Base-by-base conservation (phyloP, 2,329 filamentous ascomycete genomes). In the Neocucurbitaria cava region DNA sequence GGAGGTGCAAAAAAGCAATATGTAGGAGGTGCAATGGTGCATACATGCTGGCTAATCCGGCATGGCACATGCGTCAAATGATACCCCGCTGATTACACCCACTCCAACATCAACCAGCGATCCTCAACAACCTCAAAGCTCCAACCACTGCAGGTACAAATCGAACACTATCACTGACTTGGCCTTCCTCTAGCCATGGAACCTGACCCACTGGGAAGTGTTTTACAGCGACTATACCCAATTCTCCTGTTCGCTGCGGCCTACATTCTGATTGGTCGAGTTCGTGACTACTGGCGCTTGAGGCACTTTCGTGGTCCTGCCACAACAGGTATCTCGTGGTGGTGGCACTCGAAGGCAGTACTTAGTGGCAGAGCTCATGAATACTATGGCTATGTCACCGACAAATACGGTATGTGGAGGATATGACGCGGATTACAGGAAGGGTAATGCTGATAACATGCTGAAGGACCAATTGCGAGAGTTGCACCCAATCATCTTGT, bases 401-500 rank as follows among this genome's bases (percentile, higher is more conserved):
- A 71, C 24, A 66, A 66, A 59, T 73, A 71, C 41, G 71, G 71
- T 71, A 59, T 50, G 64, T 43, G 15, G 15, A 17, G n/a, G 21
- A 3, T 30, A 11, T 15, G 13, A n/a, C 1, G 11, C 9, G 4
- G 13, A 4, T 6, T 1, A 15, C 10, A 26, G 38, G 38, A 40
- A 5, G 15, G 20, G 20, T 5, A 24, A 15, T 23, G 7, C 20
- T 40, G 10, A 40, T 24, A 15, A 5, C 2, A 15, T n/a, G 10
- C 11, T 15, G 5, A 23, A 78, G 77, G 77, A 20, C 70, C 76
- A 13, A 74, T 80, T 50, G 78, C 77, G 64, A 53, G 81, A 28
- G 73, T 81, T n/a, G 77, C 79, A 0, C 82, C 83, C 2, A 81
- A 79, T 21, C 66, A 82, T 46, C 71, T 84, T 40, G 65, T 82